phyloP scores from a whole-genome alignment of 352 stramenopile species.

The Peronosclerospora sorghi region DNA sequence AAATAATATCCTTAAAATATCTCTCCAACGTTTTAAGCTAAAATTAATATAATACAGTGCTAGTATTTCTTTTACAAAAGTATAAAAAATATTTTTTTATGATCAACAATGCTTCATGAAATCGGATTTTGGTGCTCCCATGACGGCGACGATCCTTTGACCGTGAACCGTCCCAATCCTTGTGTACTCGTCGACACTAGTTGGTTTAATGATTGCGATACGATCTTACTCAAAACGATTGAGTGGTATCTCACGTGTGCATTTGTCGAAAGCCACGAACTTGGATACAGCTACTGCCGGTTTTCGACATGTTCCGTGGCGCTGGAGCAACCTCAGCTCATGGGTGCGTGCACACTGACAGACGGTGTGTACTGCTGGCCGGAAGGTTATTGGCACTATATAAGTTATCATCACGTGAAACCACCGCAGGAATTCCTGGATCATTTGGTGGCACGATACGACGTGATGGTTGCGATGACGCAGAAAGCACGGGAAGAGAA shows the following conservation, averaged over 20 bases:
- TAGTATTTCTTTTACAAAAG: too few relatives aligned
- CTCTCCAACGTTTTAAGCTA: too few relatives aligned
- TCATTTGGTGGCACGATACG: conserved; percentile 35
- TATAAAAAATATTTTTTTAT: too few relatives aligned
- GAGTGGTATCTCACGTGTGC: conserved; percentile 49
- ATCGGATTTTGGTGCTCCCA: conserved; percentile 42
- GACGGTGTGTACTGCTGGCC: conserved; percentile 73
- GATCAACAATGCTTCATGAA: conserved; percentile 31
- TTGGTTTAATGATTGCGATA: conserved; percentile 26
- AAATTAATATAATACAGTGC: too few relatives aligned
- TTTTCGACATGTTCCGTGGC: conserved; percentile 39
- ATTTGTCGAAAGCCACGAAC: conserved; percentile 68
- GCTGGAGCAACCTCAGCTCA: conserved; percentile 24
- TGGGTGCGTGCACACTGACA: conserved; percentile 69
- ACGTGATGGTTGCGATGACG: conserved; percentile 15
- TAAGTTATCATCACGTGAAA: conserved; percentile 48
- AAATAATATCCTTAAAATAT: too few relatives aligned
- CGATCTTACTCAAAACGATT: conserved; percentile 17
- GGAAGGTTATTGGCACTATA: conserved; percentile 70
- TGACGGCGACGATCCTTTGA: neutral
- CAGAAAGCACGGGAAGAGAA: conserved; percentile 16
- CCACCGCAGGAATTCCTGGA: conserved; percentile 45
- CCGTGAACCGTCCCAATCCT: conserved; percentile 32
- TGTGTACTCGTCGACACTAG: conserved; percentile 33
- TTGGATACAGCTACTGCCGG: conserved; percentile 73